Conservation (phyloP, 306 rosid genomes). For the Inga laurina region DNA sequence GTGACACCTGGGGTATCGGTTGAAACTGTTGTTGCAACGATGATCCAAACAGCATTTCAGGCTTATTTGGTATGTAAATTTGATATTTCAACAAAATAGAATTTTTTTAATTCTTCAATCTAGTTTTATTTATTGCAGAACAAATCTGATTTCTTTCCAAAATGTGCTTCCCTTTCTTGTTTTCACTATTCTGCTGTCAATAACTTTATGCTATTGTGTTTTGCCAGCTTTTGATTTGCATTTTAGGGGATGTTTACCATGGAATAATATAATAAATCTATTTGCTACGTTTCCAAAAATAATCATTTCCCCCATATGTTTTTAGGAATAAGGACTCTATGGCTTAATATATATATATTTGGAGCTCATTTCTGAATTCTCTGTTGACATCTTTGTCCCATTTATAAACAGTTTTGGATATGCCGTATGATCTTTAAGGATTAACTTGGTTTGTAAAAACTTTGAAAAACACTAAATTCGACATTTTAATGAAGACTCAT, state of each 20-base stretch:
- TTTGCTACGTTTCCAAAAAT: not conserved
- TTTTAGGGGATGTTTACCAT: no score
- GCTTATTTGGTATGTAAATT: conserved; percentile 63
- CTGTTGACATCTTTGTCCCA: conserved; percentile 6
- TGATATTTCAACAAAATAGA: conserved; percentile 9
- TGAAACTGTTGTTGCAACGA: conserved; percentile 79
- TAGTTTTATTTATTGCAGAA: not conserved
- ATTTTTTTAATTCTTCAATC: conserved; percentile 11
- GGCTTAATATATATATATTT: not conserved
- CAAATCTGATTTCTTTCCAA: no score
- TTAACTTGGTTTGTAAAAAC: not conserved
- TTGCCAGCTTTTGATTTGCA: no score
- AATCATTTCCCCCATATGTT: not conserved
- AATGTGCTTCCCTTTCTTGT: no score
- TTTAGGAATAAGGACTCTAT: not conserved
- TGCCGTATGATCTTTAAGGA: conserved; percentile 15
- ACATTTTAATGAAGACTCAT: conserved; percentile 2
- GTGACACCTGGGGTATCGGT: conserved; percentile 26
- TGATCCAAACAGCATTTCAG: conserved; percentile 88
- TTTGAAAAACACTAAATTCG: not conserved
- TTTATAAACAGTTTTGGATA: not conserved
- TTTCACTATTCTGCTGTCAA: no score
- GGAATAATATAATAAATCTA: no score
- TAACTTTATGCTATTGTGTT: no score
- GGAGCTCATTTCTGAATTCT: conserved; percentile 16